These are phyloP conservation scores for Fraxinus excelsior DNA, from an alignment of 257 asterid genomes.

Conservation along the genomic window DNA sequence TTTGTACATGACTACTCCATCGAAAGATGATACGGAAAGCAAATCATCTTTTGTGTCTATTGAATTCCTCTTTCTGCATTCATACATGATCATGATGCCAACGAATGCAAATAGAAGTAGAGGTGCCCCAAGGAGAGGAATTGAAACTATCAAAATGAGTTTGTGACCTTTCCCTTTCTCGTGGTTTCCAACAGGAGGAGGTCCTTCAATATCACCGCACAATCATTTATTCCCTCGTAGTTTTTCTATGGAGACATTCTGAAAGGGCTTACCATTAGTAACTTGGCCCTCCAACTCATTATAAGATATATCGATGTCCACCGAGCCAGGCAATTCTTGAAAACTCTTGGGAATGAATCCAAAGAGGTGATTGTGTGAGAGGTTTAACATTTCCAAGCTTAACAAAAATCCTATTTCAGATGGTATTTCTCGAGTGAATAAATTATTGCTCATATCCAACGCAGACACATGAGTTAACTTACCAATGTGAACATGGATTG, in stretches of 20 bases:
- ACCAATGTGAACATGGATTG: background rate
- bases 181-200: background rate
- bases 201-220: background rate
- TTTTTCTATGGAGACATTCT: conserved; percentile 3
- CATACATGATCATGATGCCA: too few relatives aligned
- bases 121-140: background rate
- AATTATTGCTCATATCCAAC: background rate
- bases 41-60: too few relatives aligned
- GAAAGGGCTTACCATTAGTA: background rate
- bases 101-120: too few relatives aligned
- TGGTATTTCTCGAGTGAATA: background rate
- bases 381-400: background rate
- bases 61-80: too few relatives aligned
- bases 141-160: background rate
- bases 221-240: background rate
- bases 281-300: conserved; percentile 25
- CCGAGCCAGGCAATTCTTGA: background rate
- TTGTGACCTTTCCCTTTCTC: background rate
- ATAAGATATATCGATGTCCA: too few relatives aligned
- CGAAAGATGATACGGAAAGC: too few relatives aligned
- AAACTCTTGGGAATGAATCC: conserved; percentile 10
- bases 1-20: too few relatives aligned
- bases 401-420: background rate
- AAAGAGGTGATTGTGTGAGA: background rate
- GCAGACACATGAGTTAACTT: background rate